Evolutionary conservation across 208 protist species (phyloP).

Genomic region (Trypanosoma theileri): DNA sequence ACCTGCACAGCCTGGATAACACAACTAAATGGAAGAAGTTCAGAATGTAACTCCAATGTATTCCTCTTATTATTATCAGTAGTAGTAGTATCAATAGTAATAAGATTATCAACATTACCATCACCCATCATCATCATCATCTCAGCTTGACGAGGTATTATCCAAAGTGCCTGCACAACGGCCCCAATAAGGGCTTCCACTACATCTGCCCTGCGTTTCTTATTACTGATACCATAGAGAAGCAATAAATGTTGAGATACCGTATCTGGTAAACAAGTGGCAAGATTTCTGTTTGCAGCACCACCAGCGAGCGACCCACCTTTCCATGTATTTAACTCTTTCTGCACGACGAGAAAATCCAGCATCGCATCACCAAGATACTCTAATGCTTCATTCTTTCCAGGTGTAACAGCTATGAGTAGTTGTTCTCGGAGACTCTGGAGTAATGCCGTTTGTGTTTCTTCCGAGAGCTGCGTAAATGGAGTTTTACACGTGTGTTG

Average conservation of each 20-base stretch:
- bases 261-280: conserved; percentile 22
- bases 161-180: conserved; percentile 44
- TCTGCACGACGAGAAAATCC: conserved; percentile 35
- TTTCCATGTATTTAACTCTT: conserved; percentile 24
- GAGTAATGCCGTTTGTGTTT: conserved; percentile 2
- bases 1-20: conserved; percentile 11
- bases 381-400: conserved; percentile 35
- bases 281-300: conserved; percentile 32
- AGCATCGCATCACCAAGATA: conserved; percentile 57
- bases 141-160: conserved; percentile 25
- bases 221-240: conserved; percentile 26
- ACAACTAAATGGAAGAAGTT: conserved; percentile 10
- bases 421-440: conserved; percentile 30
- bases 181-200: conserved; percentile 59
- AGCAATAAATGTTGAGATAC: conserved; percentile 32
- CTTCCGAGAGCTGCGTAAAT: background rate
- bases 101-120: background rate
- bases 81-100: too few relatives aligned
- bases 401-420: conserved; percentile 27
- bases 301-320: conserved; percentile 24
- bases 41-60: background rate
- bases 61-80: background rate
- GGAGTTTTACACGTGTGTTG: background rate
- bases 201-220: conserved; percentile 47
- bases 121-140: background rate